Base-by-base conservation (phyloP, 805 yeast genomes). In the Wickerhamiella hasegawae region DNA sequence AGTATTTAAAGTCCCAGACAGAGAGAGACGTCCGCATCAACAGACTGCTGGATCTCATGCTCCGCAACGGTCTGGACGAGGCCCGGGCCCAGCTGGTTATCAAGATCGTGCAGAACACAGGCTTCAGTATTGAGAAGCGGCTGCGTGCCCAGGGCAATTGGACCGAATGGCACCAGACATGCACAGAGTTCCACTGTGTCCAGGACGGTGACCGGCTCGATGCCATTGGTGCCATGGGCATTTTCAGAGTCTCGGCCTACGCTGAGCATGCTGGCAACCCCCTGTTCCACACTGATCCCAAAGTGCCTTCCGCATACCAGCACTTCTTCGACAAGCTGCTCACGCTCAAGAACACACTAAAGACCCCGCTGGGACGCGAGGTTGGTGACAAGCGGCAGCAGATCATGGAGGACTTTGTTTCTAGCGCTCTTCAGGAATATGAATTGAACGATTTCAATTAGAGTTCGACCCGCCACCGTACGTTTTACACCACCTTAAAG, bases 161-260 rank as follows among this genome's bases (percentile, higher is more conserved):
- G 57, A 39, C 48, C 15, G 36, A 36, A 10, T 55, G 60, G 60
- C 57, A 51, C 37, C 41, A 50, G 12, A 41, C 34, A 4, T 48
- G 53, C 33, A 21, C 22, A 5, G 59, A 54, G 38, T 45, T 53
- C 32, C 55, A 52, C 28, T 52, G 58, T 37, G 59, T 56, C 6
- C 54, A 50, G 38, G 60, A 56, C 33, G 62, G 62, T 5, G 71
- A 67, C 55, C 31, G 55, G 18, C 41, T 57, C n/a, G 62, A 58
- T 26, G 60, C 62, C 4, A 53, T 55, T 35, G 62, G 62, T 14
- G 53, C 52, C 4, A 39, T 57, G 34, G 62, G 62, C 19, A 41
- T 57, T 23, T 45, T 56, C 27, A 43, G 62, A n/a, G 52, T 46
- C 5, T 48, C 57, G 4, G 58, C 57, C 14, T 58, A 44, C 33